A percentile compares a stretch with the other conserved stretches of the same genome.
Conservation (phyloP, 495 filamentous ascomycete species). For the Neurospora sp. region DNA sequence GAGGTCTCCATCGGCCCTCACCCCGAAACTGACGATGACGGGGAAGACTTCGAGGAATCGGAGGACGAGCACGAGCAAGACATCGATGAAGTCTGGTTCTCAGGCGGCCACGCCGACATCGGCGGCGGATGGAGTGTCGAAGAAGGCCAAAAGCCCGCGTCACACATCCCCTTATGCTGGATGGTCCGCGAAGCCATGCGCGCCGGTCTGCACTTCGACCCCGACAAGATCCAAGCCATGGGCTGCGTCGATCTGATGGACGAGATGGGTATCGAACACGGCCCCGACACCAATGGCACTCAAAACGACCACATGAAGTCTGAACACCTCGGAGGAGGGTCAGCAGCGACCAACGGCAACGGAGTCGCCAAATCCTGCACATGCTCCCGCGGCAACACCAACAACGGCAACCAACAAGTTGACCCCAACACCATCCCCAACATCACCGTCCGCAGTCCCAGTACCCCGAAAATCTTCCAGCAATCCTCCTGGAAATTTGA, state of each 20-base stretch:
- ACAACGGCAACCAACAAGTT: neutral
- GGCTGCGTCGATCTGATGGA: constrained; percentile 39
- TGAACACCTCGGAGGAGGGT: neutral
- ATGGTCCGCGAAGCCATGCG: constrained; percentile 73
- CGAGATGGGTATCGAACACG: neutral
- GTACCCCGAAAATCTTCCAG: constrained; percentile 16
- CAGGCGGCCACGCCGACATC: constrained; percentile 73
- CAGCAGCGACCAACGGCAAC: neutral
- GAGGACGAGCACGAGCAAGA: constrained; percentile 58
- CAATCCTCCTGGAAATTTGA: neutral
- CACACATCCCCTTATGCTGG: constrained; percentile 70
- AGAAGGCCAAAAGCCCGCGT: constrained; percentile 48
- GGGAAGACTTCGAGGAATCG: constrained; percentile 32
- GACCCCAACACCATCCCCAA: constrained; percentile 16
- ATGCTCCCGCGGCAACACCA: neutral
- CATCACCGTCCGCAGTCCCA: constrained; percentile 27
- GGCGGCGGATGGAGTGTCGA: constrained; percentile 72
- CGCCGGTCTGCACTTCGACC: constrained; percentile 64
- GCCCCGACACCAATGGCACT: neutral
- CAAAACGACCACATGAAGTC: neutral
- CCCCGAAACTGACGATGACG: constrained; percentile 20
- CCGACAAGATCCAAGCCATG: constrained; percentile 55
- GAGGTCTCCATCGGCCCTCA: constrained; percentile 14
- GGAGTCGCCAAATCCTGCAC: neutral
- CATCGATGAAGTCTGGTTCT: constrained; percentile 78